phyloP scores from a whole-genome alignment of 192 early-diverging fungal genomes.

The Radiomyces spectabilis region DNA sequence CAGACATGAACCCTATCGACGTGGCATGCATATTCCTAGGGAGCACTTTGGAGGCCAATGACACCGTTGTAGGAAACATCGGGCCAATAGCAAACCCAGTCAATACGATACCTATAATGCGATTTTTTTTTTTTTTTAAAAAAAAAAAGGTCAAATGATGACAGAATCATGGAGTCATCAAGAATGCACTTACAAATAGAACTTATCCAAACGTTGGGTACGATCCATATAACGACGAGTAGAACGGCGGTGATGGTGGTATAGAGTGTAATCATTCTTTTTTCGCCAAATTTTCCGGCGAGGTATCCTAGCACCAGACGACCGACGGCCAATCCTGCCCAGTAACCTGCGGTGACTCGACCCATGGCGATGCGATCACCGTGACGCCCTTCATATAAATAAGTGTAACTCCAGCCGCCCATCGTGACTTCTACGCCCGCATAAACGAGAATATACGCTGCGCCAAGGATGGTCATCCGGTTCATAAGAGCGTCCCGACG shows the following conservation, averaged over 20 bases:
- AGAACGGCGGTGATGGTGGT: background rate
- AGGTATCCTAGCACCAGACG: slow-evolving; percentile 19
- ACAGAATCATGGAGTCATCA: too few species aligned
- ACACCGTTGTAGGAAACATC: slow-evolving; percentile 16
- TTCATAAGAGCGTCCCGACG: slow-evolving; percentile 1
- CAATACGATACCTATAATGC: too few species aligned
- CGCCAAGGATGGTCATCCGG: slow-evolving; percentile 15
- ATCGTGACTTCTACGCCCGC: slow-evolving; percentile 21
- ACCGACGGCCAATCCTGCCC: slow-evolving; percentile 16
- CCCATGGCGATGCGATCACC: slow-evolving; percentile 15
- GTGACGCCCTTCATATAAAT: slow-evolving; percentile 11
- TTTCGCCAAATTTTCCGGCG: slow-evolving; percentile 16
- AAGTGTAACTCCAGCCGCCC: slow-evolving; percentile 21
- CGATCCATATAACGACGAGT: background rate
- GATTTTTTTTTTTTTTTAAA: too few species aligned
- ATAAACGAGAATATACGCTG: slow-evolving; percentile 18
- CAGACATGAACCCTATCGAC: slow-evolving; percentile 25
- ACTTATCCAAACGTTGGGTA: slow-evolving; percentile 1
- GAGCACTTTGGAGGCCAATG: slow-evolving; percentile 18
- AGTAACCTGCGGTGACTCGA: slow-evolving; percentile 15
- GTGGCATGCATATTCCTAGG: slow-evolving; percentile 21
- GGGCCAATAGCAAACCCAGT: slow-evolving; percentile 22
- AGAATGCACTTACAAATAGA: slow-evolving; percentile 8
- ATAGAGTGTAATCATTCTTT: slow-evolving; percentile 16
- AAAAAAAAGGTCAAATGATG: too few species aligned